Percentiles rank a stretch among this genome's conserved stretches.
Conservation (phyloP, 2,329 filamentous ascomycete species). For the Aspergillus pseudonomiae region DNA sequence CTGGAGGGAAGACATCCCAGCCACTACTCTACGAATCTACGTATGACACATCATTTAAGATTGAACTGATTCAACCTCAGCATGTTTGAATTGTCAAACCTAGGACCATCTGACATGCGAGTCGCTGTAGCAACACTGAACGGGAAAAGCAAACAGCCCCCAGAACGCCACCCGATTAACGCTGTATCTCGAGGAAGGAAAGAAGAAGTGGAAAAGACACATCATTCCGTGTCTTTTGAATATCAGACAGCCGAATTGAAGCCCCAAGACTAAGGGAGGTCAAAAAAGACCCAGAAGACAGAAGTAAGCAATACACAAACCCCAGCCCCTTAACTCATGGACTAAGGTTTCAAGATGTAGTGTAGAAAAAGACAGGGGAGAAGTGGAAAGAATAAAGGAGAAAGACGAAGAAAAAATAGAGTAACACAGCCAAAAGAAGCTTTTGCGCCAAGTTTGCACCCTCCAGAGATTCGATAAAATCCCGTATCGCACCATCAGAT, state of each 20-base stretch:
- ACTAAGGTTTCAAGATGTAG: neutral
- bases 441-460: constrained; percentile 36
- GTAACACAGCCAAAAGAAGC: constrained; percentile 29
- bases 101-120: constrained; percentile 9
- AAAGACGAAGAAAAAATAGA: constrained; percentile 24
- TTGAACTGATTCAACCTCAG: constrained; percentile 7
- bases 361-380: neutral
- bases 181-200: constrained; percentile 2
- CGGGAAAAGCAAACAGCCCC: constrained; percentile 18
- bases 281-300: constrained; percentile 7
- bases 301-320: constrained; percentile 12
- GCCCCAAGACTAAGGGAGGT: constrained; percentile 6
- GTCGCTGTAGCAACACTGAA: constrained; percentile 1
- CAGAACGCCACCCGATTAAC: constrained; percentile 23
- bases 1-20: neutral
- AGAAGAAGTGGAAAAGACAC: constrained; percentile 8
- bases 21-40: neutral
- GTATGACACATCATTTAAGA: neutral
- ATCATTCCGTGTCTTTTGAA: constrained; percentile 17
- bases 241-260: constrained; percentile 25
- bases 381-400: constrained; percentile 17
- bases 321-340: constrained; percentile 5
- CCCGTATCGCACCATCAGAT: constrained; percentile 32
- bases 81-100: constrained; percentile 10
- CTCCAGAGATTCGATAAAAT: constrained; percentile 29